Evolutionary conservation across 768 basidiomycete species (phyloP).

Genomic region (Chalciporus pseudorubinellus): DNA sequence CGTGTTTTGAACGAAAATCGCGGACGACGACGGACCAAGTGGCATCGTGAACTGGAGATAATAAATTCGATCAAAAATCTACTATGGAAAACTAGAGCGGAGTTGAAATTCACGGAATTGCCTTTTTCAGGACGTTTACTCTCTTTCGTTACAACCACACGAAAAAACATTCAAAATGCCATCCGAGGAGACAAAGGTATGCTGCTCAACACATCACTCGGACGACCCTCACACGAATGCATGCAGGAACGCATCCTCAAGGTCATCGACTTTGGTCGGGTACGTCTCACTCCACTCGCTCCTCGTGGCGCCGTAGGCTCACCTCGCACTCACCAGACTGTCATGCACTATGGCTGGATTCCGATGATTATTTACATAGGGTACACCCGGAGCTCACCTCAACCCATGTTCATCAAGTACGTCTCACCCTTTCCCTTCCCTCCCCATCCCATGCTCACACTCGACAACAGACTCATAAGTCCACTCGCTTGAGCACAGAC

Average conservation of each 20-base stretch:
- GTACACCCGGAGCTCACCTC: constrained; percentile 88
- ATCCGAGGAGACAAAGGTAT: constrained; percentile 88
- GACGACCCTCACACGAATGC: background rate
- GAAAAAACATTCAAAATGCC: constrained; percentile 51
- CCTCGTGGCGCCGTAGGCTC: background rate
- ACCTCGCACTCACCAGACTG: constrained; percentile 51
- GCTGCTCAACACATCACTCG: constrained; percentile 1
- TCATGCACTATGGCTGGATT: constrained; percentile 94
- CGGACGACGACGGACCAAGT: constrained; percentile 46
- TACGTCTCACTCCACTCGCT: constrained; percentile 40
- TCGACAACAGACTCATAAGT: constrained; percentile 73
- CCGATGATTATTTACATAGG: constrained; percentile 96
- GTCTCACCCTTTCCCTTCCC: constrained; percentile 34
- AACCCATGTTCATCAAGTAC: constrained; percentile 93
- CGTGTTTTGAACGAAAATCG: constrained; percentile 39
- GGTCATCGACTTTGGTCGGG: constrained; percentile 76
- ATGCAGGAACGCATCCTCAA: constrained; percentile 78
- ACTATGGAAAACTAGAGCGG: constrained; percentile 27
- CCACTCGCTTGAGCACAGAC: constrained; percentile 68
- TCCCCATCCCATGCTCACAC: background rate
- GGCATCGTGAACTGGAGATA: constrained; percentile 43
- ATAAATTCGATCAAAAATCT: too few species aligned
- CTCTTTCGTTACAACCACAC: constrained; percentile 8
- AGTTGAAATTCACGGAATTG: constrained; percentile 25
- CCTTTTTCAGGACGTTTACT: background rate